phyloP scores from a whole-genome alignment of 176 grass and related monocot genomes.

The Raddia distichophylla region DNA sequence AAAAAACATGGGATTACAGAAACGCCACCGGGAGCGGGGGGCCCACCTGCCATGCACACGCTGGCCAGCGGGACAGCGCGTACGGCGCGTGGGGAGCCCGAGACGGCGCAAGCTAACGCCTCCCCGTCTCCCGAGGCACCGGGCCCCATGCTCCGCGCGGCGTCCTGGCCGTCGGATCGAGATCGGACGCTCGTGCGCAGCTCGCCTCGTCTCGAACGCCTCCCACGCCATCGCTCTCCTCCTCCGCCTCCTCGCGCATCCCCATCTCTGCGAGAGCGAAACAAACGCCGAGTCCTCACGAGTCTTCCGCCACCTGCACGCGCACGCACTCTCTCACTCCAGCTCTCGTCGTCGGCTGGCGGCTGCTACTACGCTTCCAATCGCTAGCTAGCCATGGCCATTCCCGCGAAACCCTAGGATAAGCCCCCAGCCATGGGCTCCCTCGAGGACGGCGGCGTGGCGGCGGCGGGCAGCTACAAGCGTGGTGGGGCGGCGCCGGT shows the following conservation, averaged over 20 bases:
- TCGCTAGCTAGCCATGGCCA: conserved; percentile 30
- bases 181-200: not conserved
- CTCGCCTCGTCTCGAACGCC: conserved; percentile 27
- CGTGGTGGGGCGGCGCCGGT: conserved; percentile 33
- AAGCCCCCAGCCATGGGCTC: conserved; percentile 63
- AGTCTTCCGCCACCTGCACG: conserved; percentile 26
- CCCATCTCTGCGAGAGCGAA: conserved; percentile 29
- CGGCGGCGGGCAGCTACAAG: conserved; percentile 50
- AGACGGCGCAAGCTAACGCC: conserved; percentile 24
- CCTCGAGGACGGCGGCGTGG: conserved; percentile 49
- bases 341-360: not conserved
- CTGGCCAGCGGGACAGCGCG: not conserved
- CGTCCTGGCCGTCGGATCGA: not conserved
- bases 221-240: not conserved
- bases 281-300: conserved; percentile 8
- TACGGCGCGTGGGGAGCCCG: not conserved
- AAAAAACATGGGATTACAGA: no score
- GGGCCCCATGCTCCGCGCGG: conserved; percentile 42
- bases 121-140: conserved; percentile 37
- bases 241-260: not conserved
- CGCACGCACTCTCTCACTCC: not conserved
- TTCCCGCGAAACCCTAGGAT: conserved; percentile 27
- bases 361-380: not conserved
- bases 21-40: accelerated
- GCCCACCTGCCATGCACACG: not conserved